These are phyloP conservation scores for Furcasterigmium sp. DNA, from an alignment of 2,329 filamentous ascomycete genomes.

Conservation along the genomic window DNA sequence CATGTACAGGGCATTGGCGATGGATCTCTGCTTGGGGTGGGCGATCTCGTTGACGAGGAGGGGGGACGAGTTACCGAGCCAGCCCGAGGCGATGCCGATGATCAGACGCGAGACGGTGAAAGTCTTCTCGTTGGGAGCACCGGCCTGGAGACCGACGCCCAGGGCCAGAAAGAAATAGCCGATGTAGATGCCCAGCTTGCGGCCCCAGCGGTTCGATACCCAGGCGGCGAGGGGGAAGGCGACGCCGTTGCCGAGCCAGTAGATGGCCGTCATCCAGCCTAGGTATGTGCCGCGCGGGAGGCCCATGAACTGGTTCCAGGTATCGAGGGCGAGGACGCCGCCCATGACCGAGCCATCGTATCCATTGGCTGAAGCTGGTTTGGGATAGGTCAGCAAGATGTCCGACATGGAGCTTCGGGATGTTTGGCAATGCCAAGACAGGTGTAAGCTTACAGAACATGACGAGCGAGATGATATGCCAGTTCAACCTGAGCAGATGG, in stretches of 20 bases:
- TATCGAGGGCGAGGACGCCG: constrained; percentile 32
- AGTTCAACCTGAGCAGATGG: constrained; percentile 37
- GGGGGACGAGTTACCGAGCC: background rate
- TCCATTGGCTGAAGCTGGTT: constrained; percentile 25
- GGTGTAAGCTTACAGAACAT: constrained; percentile 15
- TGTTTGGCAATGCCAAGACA: no score
- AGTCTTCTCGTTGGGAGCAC: background rate
- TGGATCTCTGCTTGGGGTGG: background rate
- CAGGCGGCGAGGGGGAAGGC: background rate
- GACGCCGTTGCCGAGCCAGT: background rate
- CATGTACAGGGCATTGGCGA: background rate
- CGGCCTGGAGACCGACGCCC: background rate
- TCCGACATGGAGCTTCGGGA: background rate
- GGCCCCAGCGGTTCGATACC: background rate
- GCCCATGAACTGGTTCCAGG: constrained; percentile 35
- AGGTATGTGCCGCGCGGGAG: constrained; percentile 27
- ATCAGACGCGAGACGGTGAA: background rate
- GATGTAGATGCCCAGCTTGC: background rate
- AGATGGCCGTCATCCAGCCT: constrained; percentile 26
- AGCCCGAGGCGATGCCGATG: background rate
- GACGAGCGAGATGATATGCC: constrained; percentile 26
- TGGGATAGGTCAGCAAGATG: background rate
- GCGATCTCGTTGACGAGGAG: background rate
- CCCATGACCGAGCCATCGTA: constrained; percentile 36
- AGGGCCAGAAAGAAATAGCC: background rate